These are phyloP conservation scores for Xylaria flabelliformis DNA, from an alignment of 495 filamentous ascomycete genomes.

Conservation along the genomic window DNA sequence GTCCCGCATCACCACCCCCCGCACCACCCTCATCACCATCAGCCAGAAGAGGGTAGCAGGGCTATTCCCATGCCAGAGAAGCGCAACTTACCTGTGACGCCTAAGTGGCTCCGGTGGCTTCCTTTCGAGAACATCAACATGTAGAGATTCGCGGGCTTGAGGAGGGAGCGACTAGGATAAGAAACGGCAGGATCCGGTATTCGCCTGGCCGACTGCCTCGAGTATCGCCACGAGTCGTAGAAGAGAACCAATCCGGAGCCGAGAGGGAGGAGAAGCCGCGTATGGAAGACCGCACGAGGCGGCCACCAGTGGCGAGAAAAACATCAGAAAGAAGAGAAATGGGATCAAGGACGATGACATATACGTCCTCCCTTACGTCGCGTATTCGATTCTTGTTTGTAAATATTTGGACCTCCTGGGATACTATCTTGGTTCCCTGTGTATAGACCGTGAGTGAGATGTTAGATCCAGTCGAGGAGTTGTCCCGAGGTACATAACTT, in stretches of 20 bases:
- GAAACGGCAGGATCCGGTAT: conserved; percentile 15
- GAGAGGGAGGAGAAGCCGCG: not conserved
- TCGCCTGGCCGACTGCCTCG: conserved; percentile 6
- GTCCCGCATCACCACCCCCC: conserved; percentile 2
- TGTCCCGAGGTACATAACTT: conserved; percentile 5
- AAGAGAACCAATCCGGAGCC: not conserved
- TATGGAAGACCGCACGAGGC: not conserved
- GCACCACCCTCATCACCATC: not conserved
- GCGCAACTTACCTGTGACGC: conserved; percentile 4
- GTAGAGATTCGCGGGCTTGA: not conserved
- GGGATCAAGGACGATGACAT: not conserved
- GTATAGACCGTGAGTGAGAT: conserved; percentile 7
- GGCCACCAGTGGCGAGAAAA: not conserved
- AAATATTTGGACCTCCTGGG: not conserved
- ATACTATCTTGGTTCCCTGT: not conserved
- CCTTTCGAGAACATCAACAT: conserved; percentile 26
- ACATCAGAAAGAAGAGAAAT: conserved; percentile 1
- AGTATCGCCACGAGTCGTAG: not conserved
- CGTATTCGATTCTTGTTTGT: conserved; percentile 25
- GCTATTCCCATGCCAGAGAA: not conserved
- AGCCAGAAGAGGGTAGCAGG: not conserved
- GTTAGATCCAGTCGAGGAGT: not conserved
- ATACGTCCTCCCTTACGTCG: not conserved
- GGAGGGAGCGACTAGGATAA: conserved; percentile 6
- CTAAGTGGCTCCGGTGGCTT: conserved; percentile 25